Percentiles rank a stretch among this genome's conserved stretches.
Conservation (phyloP, 2,329 filamentous ascomycete species). For the Colletotrichum siamense region DNA sequence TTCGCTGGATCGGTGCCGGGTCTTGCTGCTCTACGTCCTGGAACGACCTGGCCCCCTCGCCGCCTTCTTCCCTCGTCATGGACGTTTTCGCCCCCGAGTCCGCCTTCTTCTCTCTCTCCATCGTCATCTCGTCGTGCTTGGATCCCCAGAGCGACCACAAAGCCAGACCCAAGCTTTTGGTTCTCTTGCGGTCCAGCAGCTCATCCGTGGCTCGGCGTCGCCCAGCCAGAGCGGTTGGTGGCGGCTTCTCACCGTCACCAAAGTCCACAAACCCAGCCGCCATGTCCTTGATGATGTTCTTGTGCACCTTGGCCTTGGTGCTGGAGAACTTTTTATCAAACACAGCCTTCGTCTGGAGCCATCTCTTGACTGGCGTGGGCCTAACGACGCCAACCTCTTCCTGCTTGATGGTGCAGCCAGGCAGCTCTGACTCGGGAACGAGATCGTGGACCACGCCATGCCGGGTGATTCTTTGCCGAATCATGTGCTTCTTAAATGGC, state of each 20-base stretch:
- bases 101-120: conserved; percentile 63
- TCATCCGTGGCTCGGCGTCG: conserved; percentile 59
- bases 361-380: conserved; percentile 78
- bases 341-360: conserved; percentile 75
- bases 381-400: conserved; percentile 81
- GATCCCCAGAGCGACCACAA: conserved; percentile 90
- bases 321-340: conserved; percentile 78
- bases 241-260: conserved; percentile 75
- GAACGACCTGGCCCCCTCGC: conserved; percentile 46
- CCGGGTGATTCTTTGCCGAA: conserved; percentile 83
- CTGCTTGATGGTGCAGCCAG: conserved; percentile 66
- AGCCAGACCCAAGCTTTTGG: conserved; percentile 76
- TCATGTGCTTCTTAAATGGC: conserved; percentile 84
- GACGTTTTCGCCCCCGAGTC: conserved; percentile 35
- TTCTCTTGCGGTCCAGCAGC: conserved; percentile 59
- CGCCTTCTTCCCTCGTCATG: conserved; percentile 43
- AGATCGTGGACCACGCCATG: conserved; percentile 78
- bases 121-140: conserved; percentile 82
- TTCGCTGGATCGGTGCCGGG: conserved; percentile 35
- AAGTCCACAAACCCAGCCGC: conserved; percentile 74
- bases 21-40: conserved; percentile 46
- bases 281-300: conserved; percentile 75
- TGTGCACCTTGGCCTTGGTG: conserved; percentile 74
- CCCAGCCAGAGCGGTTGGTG: conserved; percentile 82
- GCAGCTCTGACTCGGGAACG: conserved; percentile 66